These are phyloP conservation scores for Eucalyptus grandis DNA, from an alignment of 345 rosid species.

Conservation along the genomic window DNA sequence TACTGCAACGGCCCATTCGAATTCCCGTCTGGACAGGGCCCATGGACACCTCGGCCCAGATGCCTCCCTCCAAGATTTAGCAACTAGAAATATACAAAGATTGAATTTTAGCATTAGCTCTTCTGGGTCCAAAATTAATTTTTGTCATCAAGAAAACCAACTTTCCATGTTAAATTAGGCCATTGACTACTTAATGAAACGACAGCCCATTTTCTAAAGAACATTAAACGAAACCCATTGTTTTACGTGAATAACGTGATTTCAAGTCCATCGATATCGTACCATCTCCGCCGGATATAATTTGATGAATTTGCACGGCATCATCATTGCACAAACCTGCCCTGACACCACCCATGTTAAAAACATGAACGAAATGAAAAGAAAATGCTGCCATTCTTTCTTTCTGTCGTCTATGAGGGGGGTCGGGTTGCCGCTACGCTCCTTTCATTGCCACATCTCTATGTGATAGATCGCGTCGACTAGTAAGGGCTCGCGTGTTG, in stretches of 20 bases:
- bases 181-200: background rate
- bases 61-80: background rate
- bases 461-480: background rate
- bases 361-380: background rate
- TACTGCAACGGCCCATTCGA: background rate
- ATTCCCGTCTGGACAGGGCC: background rate
- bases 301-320: background rate
- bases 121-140: background rate
- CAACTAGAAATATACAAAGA: background rate
- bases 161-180: background rate
- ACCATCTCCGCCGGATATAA: background rate
- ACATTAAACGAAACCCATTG: background rate
- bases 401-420: background rate
- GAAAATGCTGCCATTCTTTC: background rate
- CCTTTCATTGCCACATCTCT: background rate
- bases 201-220: background rate
- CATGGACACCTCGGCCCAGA: background rate
- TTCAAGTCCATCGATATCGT: accelerated
- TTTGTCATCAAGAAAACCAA: background rate
- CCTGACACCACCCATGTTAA: background rate
- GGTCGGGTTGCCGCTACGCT: background rate
- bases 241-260: background rate
- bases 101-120: background rate
- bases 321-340: background rate
- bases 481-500: background rate